Base-by-base conservation (phyloP, 805 yeast species). In the Saccharomycopsis sp. region DNA sequence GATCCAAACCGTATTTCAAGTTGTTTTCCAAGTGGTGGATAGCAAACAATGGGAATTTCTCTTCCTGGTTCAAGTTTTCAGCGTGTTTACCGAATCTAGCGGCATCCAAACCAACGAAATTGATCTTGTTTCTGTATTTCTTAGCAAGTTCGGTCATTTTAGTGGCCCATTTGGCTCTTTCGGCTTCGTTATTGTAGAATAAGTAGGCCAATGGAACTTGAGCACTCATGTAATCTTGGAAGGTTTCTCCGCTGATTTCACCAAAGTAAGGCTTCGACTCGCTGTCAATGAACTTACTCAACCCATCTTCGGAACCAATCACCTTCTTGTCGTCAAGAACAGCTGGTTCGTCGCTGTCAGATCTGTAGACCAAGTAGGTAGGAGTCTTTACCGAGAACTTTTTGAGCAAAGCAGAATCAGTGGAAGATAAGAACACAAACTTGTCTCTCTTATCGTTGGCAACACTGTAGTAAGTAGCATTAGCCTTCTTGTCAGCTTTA, bases 31-130 rank as follows among this genome's bases (percentile, higher is more conserved):
- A 68, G 68, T 90, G 88, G 74, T 93, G 97, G 65, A 93, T 86
- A 54, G 84, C 97, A 70, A 94, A 86, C 60, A 93, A 82, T 72
- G 99, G 99, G 82, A 87, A 86, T 67, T 84, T 82, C 69, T 89
- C 87, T 74, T 84, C 78, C 82, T 92, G 81, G 79, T 87, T 89
- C 71, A 94, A 80, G 74, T 84, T 82, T 68, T 82, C 86, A 59
- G 97, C 97, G 70, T 93, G 98, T 73, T 80, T 82, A 64, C 97
- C 97, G 70, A 75, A 94, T 67, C 76, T 75, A 57, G 77, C 69
- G 59, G 96, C 96, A 68, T 93, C 92, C 67, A 94, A 78, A 73
- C 93, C 96, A 64, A 88, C 97, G 72, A 94, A 85, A 77, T 87
- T 89, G 65, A 91, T 73, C 69, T 82, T 79, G 63, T 96, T 97